Conservation (phyloP, 139 green algal genomes). For the Deuterostichococcus epilithicus region DNA sequence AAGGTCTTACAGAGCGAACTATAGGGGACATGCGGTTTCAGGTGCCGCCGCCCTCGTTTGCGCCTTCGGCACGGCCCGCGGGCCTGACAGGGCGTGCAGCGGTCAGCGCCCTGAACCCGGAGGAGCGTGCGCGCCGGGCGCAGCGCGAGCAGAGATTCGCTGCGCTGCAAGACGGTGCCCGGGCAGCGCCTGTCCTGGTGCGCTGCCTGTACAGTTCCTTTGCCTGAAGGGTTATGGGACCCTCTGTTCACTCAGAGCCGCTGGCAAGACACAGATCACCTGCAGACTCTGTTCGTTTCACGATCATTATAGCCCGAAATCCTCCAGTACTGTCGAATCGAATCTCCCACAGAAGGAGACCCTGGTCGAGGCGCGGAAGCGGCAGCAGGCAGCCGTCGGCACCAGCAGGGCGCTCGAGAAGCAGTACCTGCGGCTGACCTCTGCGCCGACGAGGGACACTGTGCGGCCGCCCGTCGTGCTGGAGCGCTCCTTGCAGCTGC, state of each 20-base stretch:
- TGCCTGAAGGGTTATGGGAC: background rate
- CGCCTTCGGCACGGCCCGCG: background rate
- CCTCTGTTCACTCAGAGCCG: background rate
- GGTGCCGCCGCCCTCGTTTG: too few species aligned
- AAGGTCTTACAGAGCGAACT: too few species aligned
- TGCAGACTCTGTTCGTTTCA: background rate
- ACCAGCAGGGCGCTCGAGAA: conserved; percentile 40
- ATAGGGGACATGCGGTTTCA: too few species aligned
- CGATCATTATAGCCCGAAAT: background rate
- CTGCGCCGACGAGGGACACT: conserved; percentile 29
- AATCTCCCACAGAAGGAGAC: background rate
- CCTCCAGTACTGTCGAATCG: background rate
- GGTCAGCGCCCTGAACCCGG: background rate
- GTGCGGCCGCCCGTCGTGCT: conserved; percentile 46
- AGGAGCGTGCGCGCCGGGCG: conserved; percentile 22
- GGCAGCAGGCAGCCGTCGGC: conserved; percentile 7
- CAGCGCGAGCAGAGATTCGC: conserved; percentile 34
- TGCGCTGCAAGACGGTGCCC: background rate
- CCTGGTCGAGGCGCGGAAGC: background rate
- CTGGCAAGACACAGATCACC: background rate
- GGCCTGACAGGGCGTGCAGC: background rate
- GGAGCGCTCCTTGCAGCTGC: conserved; percentile 36
- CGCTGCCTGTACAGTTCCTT: background rate
- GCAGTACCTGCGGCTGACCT: conserved; percentile 49
- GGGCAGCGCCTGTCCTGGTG: background rate